phyloP scores from a whole-genome alignment of 352 stramenopile genomes.

The Pilasporangium apinafurcum region DNA sequence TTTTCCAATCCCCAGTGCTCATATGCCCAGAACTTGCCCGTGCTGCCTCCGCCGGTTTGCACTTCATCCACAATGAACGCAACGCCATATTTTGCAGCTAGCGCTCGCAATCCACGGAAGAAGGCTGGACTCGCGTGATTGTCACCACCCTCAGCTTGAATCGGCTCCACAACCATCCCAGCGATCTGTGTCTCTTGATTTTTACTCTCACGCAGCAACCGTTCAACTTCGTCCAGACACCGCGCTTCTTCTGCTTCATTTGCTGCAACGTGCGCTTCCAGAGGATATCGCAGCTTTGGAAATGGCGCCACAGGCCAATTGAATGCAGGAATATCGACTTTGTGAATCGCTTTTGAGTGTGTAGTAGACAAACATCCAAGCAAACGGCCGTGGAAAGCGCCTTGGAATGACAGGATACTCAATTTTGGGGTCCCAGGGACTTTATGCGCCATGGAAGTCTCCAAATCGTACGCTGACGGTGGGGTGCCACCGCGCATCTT shows the following conservation, averaged over 20 bases:
- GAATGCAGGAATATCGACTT: slow-evolving; percentile 80
- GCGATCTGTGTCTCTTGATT: slow-evolving; percentile 37
- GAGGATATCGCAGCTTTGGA: slow-evolving; percentile 58
- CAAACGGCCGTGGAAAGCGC: slow-evolving; percentile 74
- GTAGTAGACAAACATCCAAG: slow-evolving; percentile 78
- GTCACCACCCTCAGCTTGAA: slow-evolving; percentile 79
- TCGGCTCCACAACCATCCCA: slow-evolving; percentile 77
- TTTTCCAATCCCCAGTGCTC: slow-evolving; percentile 76
- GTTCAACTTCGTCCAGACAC: slow-evolving; percentile 62
- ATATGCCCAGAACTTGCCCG: slow-evolving; percentile 81
- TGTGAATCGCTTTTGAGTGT: slow-evolving; percentile 84
- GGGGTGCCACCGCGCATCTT: slow-evolving; percentile 50
- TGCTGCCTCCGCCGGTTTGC: slow-evolving; percentile 76
- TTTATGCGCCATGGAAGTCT: slow-evolving; percentile 67
- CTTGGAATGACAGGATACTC: slow-evolving; percentile 80
- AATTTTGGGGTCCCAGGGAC: slow-evolving; percentile 62
- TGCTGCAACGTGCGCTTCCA: slow-evolving; percentile 41
- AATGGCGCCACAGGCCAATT: slow-evolving; percentile 81
- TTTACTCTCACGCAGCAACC: slow-evolving; percentile 35
- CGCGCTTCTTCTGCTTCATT: slow-evolving; percentile 67
- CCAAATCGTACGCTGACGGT: slow-evolving; percentile 53
- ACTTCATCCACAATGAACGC: slow-evolving; percentile 86
- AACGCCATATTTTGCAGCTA: slow-evolving; percentile 51
- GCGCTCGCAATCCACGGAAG: slow-evolving; percentile 48
- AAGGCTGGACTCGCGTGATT: slow-evolving; percentile 70